Conservation (phyloP, 1,284 basidiomycete genomes). For the Sporisorium reilianum region DNA sequence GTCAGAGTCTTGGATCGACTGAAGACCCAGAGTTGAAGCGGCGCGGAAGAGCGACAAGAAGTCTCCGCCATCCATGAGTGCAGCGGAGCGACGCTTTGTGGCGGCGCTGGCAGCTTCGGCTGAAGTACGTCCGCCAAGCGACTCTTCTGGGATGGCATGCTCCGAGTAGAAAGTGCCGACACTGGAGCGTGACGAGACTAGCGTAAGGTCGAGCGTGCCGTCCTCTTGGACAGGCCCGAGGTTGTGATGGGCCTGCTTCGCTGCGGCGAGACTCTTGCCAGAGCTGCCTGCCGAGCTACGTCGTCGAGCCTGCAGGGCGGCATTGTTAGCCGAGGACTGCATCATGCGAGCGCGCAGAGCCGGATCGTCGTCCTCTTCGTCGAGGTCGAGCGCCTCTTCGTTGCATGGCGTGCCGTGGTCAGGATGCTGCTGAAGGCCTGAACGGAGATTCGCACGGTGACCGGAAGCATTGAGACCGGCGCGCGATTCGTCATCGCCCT, state of each 20-base stretch:
- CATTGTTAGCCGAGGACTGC: constrained; percentile 6
- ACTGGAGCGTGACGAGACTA: constrained; percentile 41
- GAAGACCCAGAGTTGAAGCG: constrained; percentile 19
- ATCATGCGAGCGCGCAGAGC: constrained; percentile 22
- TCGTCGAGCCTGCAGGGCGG: constrained; percentile 11
- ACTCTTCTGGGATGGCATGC: constrained; percentile 23
- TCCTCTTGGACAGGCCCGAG: constrained; percentile 53
- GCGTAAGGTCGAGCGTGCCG: constrained; percentile 31
- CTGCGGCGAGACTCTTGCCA: constrained; percentile 6
- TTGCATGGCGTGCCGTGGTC: constrained; percentile 17
- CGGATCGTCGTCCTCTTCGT: constrained; percentile 48
- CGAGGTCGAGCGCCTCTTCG: constrained; percentile 54
- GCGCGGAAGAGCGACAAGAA: constrained; percentile 38
- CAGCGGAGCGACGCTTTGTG: constrained; percentile 12
- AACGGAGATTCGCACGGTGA: constrained; percentile 25
- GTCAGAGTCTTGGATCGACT: constrained; percentile 18
- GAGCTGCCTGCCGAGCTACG: constrained; percentile 45
- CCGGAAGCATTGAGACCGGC: constrained; percentile 3
- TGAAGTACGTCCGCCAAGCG: constrained; percentile 9
- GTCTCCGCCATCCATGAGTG: constrained; percentile 24
- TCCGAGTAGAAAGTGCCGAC: constrained; percentile 32
- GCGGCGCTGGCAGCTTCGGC: constrained; percentile 22
- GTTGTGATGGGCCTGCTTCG: constrained; percentile 22
- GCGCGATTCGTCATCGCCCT: constrained; percentile 19
- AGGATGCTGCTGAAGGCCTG: constrained; percentile 22